phyloP scores from a whole-genome alignment of 176 grass and related monocot species.

The Triticum dicoccoides region DNA sequence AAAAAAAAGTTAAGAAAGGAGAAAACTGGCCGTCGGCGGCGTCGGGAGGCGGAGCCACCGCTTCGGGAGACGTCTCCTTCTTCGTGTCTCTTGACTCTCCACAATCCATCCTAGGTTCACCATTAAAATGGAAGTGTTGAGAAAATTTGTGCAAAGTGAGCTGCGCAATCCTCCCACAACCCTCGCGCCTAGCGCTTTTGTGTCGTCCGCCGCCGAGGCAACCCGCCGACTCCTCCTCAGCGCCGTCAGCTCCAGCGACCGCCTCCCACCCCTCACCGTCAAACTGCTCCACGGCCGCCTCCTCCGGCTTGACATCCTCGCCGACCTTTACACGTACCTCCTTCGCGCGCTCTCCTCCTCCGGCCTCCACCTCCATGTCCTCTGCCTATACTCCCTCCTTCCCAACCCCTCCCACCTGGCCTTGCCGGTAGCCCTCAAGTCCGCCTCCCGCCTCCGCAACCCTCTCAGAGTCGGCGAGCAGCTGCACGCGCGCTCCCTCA shows the following conservation, averaged over 20 bases:
- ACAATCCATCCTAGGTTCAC: too few species aligned
- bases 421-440: constrained; percentile 52
- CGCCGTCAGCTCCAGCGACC: not conserved
- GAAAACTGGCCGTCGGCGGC: too few species aligned
- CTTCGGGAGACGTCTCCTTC: not conserved
- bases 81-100: not conserved
- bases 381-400: constrained; percentile 32
- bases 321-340: constrained; percentile 8
- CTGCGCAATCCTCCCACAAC: not conserved
- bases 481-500: constrained; percentile 49
- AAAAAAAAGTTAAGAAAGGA: too few species aligned
- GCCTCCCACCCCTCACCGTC: constrained; percentile 17
- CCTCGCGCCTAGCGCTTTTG: not conserved
- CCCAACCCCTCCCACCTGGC: constrained; percentile 41
- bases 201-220: not conserved
- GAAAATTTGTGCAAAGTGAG: not conserved
- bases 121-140: not conserved
- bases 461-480: constrained; percentile 23
- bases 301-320: constrained; percentile 42
- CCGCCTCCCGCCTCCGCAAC: constrained; percentile 41
- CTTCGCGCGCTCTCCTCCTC: constrained; percentile 44
- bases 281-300: constrained; percentile 52
- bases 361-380: constrained; percentile 35
- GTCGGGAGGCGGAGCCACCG: not conserved
- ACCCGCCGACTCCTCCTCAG: constrained; percentile 17